Percentiles rank a stretch among this genome's conserved stretches.
Conservation (phyloP, 2,329 filamentous ascomycete species). For the Cercospora sp. region DNA sequence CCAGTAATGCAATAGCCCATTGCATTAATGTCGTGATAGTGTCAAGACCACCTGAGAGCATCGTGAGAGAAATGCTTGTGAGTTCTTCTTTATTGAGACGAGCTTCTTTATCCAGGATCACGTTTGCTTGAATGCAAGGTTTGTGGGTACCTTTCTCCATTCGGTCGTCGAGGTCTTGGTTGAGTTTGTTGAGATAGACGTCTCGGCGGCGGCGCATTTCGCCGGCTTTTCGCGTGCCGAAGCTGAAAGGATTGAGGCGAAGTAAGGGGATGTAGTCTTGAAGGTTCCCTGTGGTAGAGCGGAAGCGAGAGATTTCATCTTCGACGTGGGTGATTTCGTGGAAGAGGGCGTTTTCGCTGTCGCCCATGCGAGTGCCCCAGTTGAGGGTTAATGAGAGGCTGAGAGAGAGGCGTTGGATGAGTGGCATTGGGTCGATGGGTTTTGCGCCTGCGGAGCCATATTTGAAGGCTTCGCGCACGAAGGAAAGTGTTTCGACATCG, state of each 20-base stretch:
- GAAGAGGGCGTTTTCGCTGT: slow-evolving; percentile 61
- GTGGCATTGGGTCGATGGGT: slow-evolving; percentile 65
- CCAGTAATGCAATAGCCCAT: slow-evolving; percentile 63
- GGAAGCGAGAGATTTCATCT: slow-evolving; percentile 60
- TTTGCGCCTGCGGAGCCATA: slow-evolving; percentile 57
- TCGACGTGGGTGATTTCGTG: slow-evolving; percentile 64
- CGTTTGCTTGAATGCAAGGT: slow-evolving; percentile 67
- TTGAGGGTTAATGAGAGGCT: slow-evolving; percentile 66
- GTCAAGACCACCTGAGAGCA: slow-evolving; percentile 67
- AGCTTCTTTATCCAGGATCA: slow-evolving; percentile 64
- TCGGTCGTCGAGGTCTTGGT: slow-evolving; percentile 59
- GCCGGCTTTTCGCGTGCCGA: slow-evolving; percentile 58
- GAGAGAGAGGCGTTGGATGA: slow-evolving; percentile 65
- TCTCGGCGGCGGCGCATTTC: slow-evolving; percentile 63
- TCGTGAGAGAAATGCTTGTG: slow-evolving; percentile 65
- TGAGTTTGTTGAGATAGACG: slow-evolving; percentile 59
- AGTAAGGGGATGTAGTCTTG: slow-evolving; percentile 63
- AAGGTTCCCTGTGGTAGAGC: slow-evolving; percentile 61
- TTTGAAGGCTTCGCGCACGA: slow-evolving; percentile 60
- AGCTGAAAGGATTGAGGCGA: slow-evolving; percentile 61
- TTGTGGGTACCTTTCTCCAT: slow-evolving; percentile 62
- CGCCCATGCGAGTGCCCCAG: slow-evolving; percentile 63
- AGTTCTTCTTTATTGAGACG: slow-evolving; percentile 63
- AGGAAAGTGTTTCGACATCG: slow-evolving; percentile 63
- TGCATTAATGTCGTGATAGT: slow-evolving; percentile 66